phyloP scores from a whole-genome alignment of 169 alveolate species.

The Plasmodium fragile region DNA sequence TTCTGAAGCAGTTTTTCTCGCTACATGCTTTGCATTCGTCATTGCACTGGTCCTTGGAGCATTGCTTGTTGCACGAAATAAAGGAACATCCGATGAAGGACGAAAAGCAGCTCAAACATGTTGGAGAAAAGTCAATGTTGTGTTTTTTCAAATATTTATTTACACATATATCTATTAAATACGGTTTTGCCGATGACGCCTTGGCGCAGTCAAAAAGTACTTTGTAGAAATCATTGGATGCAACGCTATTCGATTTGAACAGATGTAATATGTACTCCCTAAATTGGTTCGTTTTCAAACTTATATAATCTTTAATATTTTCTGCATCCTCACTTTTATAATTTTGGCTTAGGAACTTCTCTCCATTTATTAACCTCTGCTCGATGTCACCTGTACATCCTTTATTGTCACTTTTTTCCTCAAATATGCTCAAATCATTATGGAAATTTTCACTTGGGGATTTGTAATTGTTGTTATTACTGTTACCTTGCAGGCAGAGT shows the following conservation, averaged over 20 bases:
- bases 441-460: neutral
- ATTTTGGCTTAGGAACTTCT: slow-evolving; percentile 7
- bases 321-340: neutral
- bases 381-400: slow-evolving; percentile 66
- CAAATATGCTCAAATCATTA: neutral
- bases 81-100: slow-evolving; percentile 55
- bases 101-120: slow-evolving; percentile 53
- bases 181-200: slow-evolving; percentile 69
- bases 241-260: slow-evolving; percentile 1
- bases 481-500: neutral
- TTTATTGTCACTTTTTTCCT: neutral
- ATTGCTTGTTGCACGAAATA: slow-evolving; percentile 58
- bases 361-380: slow-evolving; percentile 49
- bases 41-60: slow-evolving; percentile 60
- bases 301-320: neutral
- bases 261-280: slow-evolving; percentile 13
- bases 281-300: neutral
- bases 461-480: neutral
- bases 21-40: slow-evolving; percentile 47
- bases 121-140: slow-evolving; percentile 29
- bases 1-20: slow-evolving; percentile 36
- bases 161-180: slow-evolving; percentile 69
- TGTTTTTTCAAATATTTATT: slow-evolving; percentile 60
- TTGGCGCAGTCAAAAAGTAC: slow-evolving; percentile 63
- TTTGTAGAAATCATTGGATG: slow-evolving; percentile 54